phyloP scores from a whole-genome alignment of 306 rosid species.

The Macrotyloma uniflorum region DNA sequence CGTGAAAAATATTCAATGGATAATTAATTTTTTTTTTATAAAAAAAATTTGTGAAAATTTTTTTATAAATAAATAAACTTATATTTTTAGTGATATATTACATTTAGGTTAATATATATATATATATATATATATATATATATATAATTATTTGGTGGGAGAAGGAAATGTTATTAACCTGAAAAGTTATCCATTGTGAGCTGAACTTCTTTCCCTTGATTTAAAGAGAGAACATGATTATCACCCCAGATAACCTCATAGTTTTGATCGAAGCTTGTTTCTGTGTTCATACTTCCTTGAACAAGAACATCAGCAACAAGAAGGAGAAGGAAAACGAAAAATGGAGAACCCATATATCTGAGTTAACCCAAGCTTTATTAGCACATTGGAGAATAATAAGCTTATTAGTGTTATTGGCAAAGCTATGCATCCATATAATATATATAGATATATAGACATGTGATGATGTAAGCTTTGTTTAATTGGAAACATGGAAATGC shows the following conservation, averaged over 20 bases:
- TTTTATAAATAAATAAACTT: too few species aligned
- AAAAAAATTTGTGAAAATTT: too few species aligned
- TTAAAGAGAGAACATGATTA: constrained; percentile 36
- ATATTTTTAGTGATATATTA: too few species aligned
- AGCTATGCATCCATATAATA: neutral
- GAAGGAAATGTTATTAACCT: constrained; percentile 31
- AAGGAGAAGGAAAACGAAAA: constrained; percentile 13
- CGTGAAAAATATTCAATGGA: too few species aligned
- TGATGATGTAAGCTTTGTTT: constrained; percentile 11
- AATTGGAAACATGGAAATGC: constrained; percentile 25
- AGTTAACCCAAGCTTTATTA: neutral
- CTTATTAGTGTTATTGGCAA: neutral
- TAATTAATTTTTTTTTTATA: too few species aligned
- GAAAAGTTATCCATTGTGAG: constrained; percentile 57
- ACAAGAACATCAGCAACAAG: neutral
- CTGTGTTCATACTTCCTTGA: neutral
- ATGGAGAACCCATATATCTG: constrained; percentile 34
- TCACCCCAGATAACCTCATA: constrained; percentile 55
- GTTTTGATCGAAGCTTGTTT: constrained; percentile 46
- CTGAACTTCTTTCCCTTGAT: constrained; percentile 51
- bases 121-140: too few species aligned
- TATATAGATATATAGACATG: neutral
- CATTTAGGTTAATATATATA: too few species aligned
- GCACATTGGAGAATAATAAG: neutral
- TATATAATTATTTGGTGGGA: too few species aligned